Conservation (phyloP, 1,284 basidiomycete genomes). For the Moesziomyces antarcticus region DNA sequence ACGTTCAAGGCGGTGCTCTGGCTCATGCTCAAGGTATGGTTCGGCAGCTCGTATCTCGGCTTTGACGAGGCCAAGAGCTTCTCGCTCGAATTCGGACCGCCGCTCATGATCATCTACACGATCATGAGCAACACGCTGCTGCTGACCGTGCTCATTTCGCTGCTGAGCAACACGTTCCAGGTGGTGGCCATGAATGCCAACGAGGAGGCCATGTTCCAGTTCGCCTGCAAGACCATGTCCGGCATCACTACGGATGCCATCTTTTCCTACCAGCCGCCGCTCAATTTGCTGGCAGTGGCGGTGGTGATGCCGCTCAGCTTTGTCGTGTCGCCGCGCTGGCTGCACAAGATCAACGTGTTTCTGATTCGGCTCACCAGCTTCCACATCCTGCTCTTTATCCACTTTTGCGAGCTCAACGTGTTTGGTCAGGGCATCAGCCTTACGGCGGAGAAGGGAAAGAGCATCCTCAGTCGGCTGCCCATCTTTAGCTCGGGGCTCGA, state of each 20-base stretch:
- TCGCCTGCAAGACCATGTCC: constrained; percentile 72
- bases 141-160: constrained; percentile 76
- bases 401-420: constrained; percentile 81
- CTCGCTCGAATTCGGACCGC: constrained; percentile 83
- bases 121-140: constrained; percentile 77
- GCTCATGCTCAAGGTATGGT: constrained; percentile 87
- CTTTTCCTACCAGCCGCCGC: constrained; percentile 90
- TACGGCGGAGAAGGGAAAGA: constrained; percentile 50
- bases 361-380: constrained; percentile 79
- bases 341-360: constrained; percentile 74
- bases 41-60: constrained; percentile 63
- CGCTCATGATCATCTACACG: constrained; percentile 76
- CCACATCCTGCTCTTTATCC: constrained; percentile 83
- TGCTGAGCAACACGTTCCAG: constrained; percentile 91
- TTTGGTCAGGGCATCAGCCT: constrained; percentile 52
- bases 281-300: constrained; percentile 68
- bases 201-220: constrained; percentile 92
- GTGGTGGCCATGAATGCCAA: constrained; percentile 89
- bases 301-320: constrained; percentile 53
- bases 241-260: constrained; percentile 87
- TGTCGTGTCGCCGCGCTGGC: constrained; percentile 50
- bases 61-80: constrained; percentile 70
- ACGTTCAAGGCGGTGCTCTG: constrained; percentile 77
- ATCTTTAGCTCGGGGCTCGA: constrained; percentile 27
- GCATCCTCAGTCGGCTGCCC: constrained; percentile 28